Conservation (phyloP, 495 filamentous ascomycete species). For the Podospora appendiculata region DNA sequence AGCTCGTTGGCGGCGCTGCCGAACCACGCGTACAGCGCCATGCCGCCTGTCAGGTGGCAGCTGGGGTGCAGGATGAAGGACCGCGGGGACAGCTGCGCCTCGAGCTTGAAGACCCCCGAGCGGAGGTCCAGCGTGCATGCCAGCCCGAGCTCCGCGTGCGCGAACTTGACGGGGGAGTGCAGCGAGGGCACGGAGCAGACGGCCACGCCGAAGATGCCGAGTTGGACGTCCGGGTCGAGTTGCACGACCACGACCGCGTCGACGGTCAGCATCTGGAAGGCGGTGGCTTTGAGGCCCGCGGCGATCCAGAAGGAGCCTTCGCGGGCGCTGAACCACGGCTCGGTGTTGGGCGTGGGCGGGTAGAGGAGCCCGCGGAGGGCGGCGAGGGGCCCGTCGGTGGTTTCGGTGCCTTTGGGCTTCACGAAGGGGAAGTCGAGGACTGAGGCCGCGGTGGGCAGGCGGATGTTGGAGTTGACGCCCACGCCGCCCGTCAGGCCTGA, state of each 20-base stretch:
- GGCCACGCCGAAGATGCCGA: conserved; percentile 33
- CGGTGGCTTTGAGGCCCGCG: conserved; percentile 30
- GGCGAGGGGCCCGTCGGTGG: neutral
- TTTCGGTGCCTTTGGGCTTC: conserved; percentile 26
- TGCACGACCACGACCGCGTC: conserved; percentile 31
- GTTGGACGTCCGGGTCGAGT: conserved; percentile 17
- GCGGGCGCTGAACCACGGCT: conserved; percentile 11
- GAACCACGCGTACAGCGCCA: conserved; percentile 42
- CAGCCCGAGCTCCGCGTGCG: conserved; percentile 35
- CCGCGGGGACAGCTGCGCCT: conserved; percentile 34
- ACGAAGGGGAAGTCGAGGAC: conserved; percentile 20
- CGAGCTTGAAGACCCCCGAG: conserved; percentile 26
- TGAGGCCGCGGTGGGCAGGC: conserved; percentile 1
- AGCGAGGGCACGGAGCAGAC: conserved; percentile 24
- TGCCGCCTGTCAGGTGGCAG: conserved; percentile 41
- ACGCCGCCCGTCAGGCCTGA: conserved; percentile 12
- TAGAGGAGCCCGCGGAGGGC: neutral
- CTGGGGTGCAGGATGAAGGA: conserved; percentile 32
- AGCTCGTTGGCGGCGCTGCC: conserved; percentile 1
- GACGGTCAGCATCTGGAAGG: conserved; percentile 33
- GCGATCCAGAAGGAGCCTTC: conserved; percentile 32
- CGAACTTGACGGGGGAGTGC: conserved; percentile 14
- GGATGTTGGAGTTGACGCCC: conserved; percentile 23
- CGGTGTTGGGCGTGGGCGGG: neutral
- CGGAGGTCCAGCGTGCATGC: conserved; percentile 24